Conservation (phyloP, 805 yeast species). For the Clavispora santaluciae region DNA sequence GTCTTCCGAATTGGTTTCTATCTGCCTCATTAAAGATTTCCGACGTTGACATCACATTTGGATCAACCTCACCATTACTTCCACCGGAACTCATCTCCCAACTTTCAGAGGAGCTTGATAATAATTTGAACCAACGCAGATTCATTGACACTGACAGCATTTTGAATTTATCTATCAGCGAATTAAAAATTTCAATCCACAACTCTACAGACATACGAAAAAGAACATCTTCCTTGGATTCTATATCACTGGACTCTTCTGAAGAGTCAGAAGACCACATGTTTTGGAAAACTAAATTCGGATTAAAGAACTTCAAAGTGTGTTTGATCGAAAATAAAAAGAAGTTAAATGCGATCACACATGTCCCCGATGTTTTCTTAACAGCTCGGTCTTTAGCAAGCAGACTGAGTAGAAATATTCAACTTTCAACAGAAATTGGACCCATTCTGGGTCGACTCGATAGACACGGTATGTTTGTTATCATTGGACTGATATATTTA, state of each 20-base stretch:
- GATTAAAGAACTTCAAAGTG: conserved; percentile 14
- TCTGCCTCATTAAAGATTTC: conserved; percentile 8
- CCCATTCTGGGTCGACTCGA: conserved; percentile 21
- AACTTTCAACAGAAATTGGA: conserved; percentile 7
- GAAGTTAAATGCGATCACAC: conserved; percentile 13
- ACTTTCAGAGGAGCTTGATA: conserved; percentile 18
- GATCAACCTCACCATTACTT: conserved; percentile 37
- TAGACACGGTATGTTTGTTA: conserved; percentile 26
- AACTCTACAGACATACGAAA: not conserved
- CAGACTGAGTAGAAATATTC: conserved; percentile 1
- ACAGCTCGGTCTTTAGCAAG: conserved; percentile 5
- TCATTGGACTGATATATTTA: conserved; percentile 31
- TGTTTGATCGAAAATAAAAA: conserved; percentile 13
- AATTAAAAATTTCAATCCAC: not conserved
- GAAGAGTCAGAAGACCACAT: conserved; percentile 5
- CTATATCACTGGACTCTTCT: conserved; percentile 28
- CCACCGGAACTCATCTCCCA: conserved; percentile 16
- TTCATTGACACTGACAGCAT: conserved; percentile 1
- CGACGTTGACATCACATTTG: conserved; percentile 21
- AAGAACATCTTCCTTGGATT: not conserved
- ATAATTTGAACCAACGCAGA: not conserved
- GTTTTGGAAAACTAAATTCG: conserved; percentile 21
- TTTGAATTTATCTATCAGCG: not conserved
- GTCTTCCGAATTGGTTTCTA: not conserved
- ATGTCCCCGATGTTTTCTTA: conserved; percentile 19